phyloP scores from a whole-genome alignment of 495 filamentous ascomycete genomes.

The Penicillium desertorum region DNA sequence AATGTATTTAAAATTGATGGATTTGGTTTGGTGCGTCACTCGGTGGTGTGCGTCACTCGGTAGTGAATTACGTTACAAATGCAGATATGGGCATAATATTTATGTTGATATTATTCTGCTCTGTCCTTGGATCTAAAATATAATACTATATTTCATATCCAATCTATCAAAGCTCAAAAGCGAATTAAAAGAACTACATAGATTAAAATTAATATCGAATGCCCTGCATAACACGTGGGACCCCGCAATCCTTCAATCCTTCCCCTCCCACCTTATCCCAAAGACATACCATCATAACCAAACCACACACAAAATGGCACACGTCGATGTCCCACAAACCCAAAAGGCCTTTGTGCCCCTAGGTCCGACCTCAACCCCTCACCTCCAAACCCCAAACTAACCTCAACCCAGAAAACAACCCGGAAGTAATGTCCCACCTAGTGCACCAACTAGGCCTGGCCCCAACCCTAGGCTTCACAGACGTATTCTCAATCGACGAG shows the following conservation, averaged over 20 bases:
- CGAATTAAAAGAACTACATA: no score
- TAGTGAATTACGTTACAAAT: no score
- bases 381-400: constrained; percentile 19
- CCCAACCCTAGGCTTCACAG: constrained; percentile 64
- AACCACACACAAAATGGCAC: constrained; percentile 33
- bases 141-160: neutral
- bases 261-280: neutral
- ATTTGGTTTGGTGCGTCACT: no score
- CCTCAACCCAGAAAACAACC: constrained; percentile 61
- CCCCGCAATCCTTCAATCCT: neutral
- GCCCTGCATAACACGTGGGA: neutral
- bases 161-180: neutral
- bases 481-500: constrained; percentile 81
- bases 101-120: no score
- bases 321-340: constrained; percentile 37
- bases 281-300: neutral
- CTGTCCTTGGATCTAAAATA: neutral
- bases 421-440: constrained; percentile 74
- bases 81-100: no score
- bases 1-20: no score
- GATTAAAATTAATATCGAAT: no score
- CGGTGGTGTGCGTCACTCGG: no score
- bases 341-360: constrained; percentile 54
- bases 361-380: constrained; percentile 28
- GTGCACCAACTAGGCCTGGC: constrained; percentile 75